phyloP scores from a whole-genome alignment of 495 filamentous ascomycete species.

The Penicillium lagena region DNA sequence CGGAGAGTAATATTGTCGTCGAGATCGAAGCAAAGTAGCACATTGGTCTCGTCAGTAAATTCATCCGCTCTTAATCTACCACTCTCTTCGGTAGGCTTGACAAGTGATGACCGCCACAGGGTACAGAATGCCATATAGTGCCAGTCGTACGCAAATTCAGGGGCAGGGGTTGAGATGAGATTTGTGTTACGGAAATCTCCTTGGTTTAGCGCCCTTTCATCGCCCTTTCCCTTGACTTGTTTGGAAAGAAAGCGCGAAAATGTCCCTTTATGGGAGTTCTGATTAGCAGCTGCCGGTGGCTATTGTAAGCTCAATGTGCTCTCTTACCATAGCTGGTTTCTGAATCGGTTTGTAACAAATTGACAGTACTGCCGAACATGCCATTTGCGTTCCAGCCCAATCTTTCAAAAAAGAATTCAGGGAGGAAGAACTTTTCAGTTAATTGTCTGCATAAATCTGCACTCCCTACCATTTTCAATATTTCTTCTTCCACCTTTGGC shows the following conservation, averaged over 20 bases:
- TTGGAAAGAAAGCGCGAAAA: not conserved
- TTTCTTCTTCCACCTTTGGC: not conserved
- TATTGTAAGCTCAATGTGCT: not conserved
- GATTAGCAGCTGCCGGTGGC: no score
- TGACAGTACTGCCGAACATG: not conserved
- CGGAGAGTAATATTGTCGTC: not conserved
- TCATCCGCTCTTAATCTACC: no score
- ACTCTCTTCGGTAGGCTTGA: not conserved
- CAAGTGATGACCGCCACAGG: not conserved
- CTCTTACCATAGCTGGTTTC: not conserved
- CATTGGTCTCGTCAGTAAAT: not conserved
- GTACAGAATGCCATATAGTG: not conserved
- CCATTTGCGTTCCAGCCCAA: not conserved
- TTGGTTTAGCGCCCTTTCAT: no score
- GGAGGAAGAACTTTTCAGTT: not conserved
- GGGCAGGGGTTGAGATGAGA: no score
- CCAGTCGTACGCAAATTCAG: not conserved
- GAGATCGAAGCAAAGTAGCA: not conserved
- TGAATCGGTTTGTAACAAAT: not conserved
- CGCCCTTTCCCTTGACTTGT: not conserved
- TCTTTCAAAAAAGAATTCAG: not conserved
- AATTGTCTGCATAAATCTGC: not conserved
- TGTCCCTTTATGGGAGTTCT: no score
- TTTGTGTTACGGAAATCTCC: no score
- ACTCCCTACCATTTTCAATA: not conserved